Conservation (phyloP, 768 basidiomycete species). For the Russula emetica region DNA sequence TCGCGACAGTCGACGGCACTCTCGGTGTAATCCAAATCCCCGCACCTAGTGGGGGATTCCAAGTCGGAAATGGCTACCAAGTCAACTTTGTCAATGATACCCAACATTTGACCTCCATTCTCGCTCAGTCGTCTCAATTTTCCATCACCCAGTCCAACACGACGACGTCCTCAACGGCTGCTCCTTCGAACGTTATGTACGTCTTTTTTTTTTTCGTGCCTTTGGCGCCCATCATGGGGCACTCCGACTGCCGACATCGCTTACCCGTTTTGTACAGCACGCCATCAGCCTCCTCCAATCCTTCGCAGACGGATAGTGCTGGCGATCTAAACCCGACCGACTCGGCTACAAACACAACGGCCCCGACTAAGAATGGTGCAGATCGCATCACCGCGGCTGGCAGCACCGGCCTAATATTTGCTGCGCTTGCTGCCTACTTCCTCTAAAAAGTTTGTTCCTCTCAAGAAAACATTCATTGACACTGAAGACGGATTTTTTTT, state of each 20-base stretch:
- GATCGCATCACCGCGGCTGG: constrained; percentile 17
- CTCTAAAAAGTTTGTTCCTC: constrained; percentile 2
- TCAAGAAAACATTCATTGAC: background rate
- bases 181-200: constrained; percentile 5
- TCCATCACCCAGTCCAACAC: constrained; percentile 37
- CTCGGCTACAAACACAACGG: constrained; percentile 10
- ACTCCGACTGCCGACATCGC: background rate
- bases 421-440: constrained; percentile 18
- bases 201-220: background rate
- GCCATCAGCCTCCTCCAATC: background rate
- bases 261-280: background rate
- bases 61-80: constrained; percentile 55
- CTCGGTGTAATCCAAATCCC: constrained; percentile 39
- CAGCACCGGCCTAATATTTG: constrained; percentile 10
- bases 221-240: background rate
- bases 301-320: background rate
- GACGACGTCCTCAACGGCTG: constrained; percentile 15
- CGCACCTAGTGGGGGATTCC: constrained; percentile 64
- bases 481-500: background rate
- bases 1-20: constrained; percentile 51
- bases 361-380: constrained; percentile 9
- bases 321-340: constrained; percentile 13
- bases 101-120: constrained; percentile 46
- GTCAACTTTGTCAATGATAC: constrained; percentile 64
- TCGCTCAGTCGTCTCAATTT: constrained; percentile 70